A percentile compares a stretch with the other conserved stretches of the same genome.
Conservation (phyloP, 768 basidiomycete species). For the Agaricus bisporus region DNA sequence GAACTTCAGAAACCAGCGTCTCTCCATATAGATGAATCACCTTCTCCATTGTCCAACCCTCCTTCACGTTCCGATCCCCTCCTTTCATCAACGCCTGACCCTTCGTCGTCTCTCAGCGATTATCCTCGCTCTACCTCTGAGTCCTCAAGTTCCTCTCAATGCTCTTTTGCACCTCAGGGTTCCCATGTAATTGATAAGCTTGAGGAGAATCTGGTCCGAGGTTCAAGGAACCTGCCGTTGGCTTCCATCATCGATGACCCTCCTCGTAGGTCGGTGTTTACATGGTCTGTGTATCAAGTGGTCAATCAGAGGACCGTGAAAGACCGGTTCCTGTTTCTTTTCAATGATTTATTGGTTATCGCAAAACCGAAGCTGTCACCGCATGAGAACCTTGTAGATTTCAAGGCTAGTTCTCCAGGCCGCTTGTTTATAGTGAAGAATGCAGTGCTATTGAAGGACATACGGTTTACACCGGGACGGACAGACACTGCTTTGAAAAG, state of each 20-base stretch:
- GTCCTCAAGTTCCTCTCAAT: constrained; percentile 67
- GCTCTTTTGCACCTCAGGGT: constrained; percentile 46
- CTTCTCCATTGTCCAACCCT: constrained; percentile 32
- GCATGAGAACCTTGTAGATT: constrained; percentile 55
- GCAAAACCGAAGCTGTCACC: constrained; percentile 83
- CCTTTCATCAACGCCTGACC: constrained; percentile 68
- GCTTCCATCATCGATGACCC: constrained; percentile 74
- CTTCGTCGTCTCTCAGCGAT: constrained; percentile 69
- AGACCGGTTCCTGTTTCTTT: constrained; percentile 95
- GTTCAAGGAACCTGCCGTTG: constrained; percentile 50
- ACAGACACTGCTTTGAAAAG: constrained; percentile 48
- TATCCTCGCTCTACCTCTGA: constrained; percentile 69
- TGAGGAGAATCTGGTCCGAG: constrained; percentile 63
- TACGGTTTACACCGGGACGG: constrained; percentile 67
- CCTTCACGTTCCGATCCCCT: constrained; percentile 50
- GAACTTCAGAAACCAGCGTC: constrained; percentile 15
- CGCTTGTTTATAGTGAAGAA: constrained; percentile 86
- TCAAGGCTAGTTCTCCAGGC: constrained; percentile 55
- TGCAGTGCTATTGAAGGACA: constrained; percentile 69
- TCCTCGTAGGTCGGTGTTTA: constrained; percentile 78
- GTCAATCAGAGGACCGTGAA: constrained; percentile 92
- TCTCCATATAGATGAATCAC: constrained; percentile 21
- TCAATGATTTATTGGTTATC: constrained; percentile 90
- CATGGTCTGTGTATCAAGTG: constrained; percentile 87
- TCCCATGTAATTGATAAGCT: constrained; percentile 58